Evolutionary conservation across 1,139 yeast genomes (phyloP).

Genomic region (Taphrina communis): DNA sequence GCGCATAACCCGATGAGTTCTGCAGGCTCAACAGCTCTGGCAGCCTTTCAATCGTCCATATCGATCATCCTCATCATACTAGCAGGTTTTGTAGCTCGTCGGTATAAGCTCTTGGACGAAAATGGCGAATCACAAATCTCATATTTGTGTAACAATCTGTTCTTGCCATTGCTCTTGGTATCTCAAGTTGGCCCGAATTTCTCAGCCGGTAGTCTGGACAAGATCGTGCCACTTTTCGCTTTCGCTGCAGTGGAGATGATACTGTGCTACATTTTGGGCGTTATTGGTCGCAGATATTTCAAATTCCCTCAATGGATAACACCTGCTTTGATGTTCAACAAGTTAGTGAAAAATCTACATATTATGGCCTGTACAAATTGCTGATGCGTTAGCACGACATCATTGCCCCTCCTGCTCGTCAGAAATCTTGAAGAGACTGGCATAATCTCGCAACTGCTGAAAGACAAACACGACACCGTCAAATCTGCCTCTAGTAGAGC

Average conservation of each 20-base stretch:
- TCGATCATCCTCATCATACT: slow-evolving; percentile 21
- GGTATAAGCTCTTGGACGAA: not conserved
- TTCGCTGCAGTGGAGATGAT: slow-evolving; percentile 23
- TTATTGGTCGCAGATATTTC: slow-evolving; percentile 10
- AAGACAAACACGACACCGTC: slow-evolving; percentile 10
- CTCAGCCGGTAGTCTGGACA: slow-evolving; percentile 9
- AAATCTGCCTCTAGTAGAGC: slow-evolving; percentile 1
- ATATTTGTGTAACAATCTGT: slow-evolving; percentile 21
- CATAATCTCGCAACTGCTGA: slow-evolving; percentile 9
- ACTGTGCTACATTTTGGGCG: slow-evolving; percentile 6
- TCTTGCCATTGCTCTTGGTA: slow-evolving; percentile 15
- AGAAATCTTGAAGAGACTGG: slow-evolving; percentile 24
- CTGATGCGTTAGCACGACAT: slow-evolving; percentile 10
- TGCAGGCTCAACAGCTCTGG: slow-evolving; percentile 18
- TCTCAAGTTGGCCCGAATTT: slow-evolving; percentile 25
- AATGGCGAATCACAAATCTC: slow-evolving; percentile 23
- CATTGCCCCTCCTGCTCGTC: slow-evolving; percentile 13
- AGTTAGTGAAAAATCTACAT: not conserved
- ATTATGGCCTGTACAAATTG: no score
- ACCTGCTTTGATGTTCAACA: slow-evolving; percentile 24
- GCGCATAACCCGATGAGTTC: not conserved
- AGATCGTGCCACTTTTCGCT: slow-evolving; percentile 9
- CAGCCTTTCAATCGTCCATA: slow-evolving; percentile 17
- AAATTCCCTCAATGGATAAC: slow-evolving; percentile 23
- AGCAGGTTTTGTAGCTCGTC: slow-evolving; percentile 14